These are phyloP conservation scores for Shiraia bambusicola DNA, from an alignment of 2,329 filamentous ascomycete genomes.

Conservation along the genomic window DNA sequence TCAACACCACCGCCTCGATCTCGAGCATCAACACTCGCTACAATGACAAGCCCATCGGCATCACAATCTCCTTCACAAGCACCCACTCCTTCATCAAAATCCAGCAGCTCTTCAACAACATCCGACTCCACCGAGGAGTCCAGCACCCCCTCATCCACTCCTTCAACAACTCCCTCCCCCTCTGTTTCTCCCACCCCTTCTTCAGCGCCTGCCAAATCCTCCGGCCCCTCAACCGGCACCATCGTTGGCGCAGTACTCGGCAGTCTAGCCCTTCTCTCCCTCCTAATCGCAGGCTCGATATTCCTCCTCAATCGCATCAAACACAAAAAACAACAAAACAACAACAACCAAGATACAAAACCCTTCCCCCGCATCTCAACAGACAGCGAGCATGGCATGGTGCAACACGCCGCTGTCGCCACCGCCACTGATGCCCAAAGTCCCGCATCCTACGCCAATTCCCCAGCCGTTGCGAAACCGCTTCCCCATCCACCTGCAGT, in stretches of 20 bases:
- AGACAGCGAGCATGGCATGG: background rate
- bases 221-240: background rate
- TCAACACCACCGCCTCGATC: background rate
- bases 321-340: constrained; percentile 3
- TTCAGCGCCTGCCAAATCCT: constrained; percentile 1
- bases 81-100: background rate
- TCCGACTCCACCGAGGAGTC: background rate
- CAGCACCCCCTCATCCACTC: background rate
- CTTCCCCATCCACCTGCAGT: no score
- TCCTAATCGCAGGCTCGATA: constrained; percentile 3
- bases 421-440: background rate
- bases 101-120: background rate
- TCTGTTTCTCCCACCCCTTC: background rate
- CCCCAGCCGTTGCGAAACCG: background rate
- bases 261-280: background rate
- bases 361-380: background rate
- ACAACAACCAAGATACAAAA: background rate
- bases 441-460: background rate
- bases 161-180: background rate
- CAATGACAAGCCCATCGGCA: background rate
- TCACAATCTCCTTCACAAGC: background rate
- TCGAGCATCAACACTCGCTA: background rate
- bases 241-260: background rate
- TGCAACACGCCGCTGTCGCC: background rate
- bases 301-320: constrained; percentile 11